These are phyloP conservation scores for Podospora appendiculata DNA, from an alignment of 495 filamentous ascomycete genomes.

Conservation along the genomic window DNA sequence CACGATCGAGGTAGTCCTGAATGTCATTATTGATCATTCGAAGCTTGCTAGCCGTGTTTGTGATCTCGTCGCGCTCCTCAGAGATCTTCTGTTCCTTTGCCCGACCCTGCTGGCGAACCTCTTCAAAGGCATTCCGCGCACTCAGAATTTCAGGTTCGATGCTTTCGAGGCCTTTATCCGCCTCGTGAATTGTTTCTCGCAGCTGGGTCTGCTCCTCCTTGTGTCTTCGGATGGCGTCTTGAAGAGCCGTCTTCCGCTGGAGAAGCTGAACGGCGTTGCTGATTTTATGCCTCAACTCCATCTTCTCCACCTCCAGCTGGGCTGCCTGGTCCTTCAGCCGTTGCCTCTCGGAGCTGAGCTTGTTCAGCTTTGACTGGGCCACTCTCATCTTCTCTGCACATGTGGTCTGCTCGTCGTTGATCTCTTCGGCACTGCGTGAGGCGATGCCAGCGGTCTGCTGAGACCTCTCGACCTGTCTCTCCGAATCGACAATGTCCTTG, in stretches of 20 bases:
- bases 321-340: conserved; percentile 57
- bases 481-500: conserved; percentile 60
- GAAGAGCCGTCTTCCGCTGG: conserved; percentile 64
- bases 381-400: conserved; percentile 58
- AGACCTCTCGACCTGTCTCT: conserved; percentile 61
- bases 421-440: conserved; percentile 67
- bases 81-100: conserved; percentile 67
- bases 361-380: conserved; percentile 54
- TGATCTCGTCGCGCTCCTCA: conserved; percentile 60
- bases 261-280: conserved; percentile 62
- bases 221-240: conserved; percentile 62
- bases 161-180: conserved; percentile 60
- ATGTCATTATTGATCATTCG: conserved; percentile 69
- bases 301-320: conserved; percentile 61
- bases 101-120: conserved; percentile 63
- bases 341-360: conserved; percentile 62
- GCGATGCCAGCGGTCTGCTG: conserved; percentile 61
- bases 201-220: conserved; percentile 59
- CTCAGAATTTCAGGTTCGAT: conserved; percentile 67
- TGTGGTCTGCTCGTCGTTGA: conserved; percentile 64
- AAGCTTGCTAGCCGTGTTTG: conserved; percentile 67
- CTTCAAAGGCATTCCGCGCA: conserved; percentile 65
- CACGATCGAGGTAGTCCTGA: conserved; percentile 67
- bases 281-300: conserved; percentile 62
- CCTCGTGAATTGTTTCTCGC: conserved; percentile 54